phyloP scores from a whole-genome alignment of 73 alveolate species.

The Paramecium pentaurelia region DNA sequence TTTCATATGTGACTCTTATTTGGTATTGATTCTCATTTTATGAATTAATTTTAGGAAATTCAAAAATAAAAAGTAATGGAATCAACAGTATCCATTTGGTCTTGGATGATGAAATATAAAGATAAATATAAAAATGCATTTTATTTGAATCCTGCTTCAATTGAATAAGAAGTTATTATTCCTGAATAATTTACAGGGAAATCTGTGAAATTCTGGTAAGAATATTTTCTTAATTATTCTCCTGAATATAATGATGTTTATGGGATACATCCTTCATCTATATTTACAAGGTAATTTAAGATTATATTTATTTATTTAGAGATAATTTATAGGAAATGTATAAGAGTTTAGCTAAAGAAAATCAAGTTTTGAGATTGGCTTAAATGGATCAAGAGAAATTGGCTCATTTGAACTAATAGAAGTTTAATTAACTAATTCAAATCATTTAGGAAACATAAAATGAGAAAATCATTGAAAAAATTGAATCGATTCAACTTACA shows the following conservation, averaged over 20 bases:
- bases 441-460: background rate
- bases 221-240: background rate
- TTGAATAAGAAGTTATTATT: background rate
- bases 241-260: background rate
- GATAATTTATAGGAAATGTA: conserved; percentile 11
- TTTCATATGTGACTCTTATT: conserved; percentile 19
- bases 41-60: background rate
- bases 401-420: background rate
- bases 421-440: background rate
- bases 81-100: conserved; percentile 41
- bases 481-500: background rate
- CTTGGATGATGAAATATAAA: background rate
- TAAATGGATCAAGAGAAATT: background rate
- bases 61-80: conserved; percentile 4
- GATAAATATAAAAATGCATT: background rate
- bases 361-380: background rate
- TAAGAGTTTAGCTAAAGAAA: background rate
- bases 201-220: background rate
- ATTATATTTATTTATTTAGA: background rate
- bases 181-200: conserved; percentile 32
- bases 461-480: background rate
- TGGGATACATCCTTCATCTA: background rate
- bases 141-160: background rate
- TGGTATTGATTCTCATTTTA: background rate
- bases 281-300: background rate